phyloP scores from a whole-genome alignment of 2,329 filamentous ascomycete genomes.

The Trichoderma lentiforme region DNA sequence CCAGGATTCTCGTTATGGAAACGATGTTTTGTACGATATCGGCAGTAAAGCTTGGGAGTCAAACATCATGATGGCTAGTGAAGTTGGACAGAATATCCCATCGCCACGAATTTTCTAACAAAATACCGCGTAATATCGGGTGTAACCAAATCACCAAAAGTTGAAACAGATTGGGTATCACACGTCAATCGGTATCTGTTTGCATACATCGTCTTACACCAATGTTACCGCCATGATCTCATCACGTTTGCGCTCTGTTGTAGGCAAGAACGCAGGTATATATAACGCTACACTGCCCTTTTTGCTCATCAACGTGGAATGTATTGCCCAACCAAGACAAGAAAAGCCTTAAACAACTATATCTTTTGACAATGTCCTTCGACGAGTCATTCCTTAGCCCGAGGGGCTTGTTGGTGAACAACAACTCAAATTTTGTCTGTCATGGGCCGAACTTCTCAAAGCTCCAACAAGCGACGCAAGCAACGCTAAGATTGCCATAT shows the following conservation, averaged over 20 bases:
- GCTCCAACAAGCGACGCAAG: not conserved
- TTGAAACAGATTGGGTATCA: not conserved
- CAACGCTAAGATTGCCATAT: not conserved
- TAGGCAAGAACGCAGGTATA: not conserved
- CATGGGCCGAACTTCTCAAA: not conserved
- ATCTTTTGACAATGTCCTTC: not conserved
- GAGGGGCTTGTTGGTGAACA: not conserved
- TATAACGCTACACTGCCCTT: not conserved
- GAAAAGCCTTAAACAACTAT: not conserved
- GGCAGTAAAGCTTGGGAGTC: too few relatives aligned
- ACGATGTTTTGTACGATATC: too few relatives aligned
- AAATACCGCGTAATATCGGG: not conserved
- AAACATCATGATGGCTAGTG: too few relatives aligned
- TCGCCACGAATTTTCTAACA: not conserved
- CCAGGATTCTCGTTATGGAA: too few relatives aligned
- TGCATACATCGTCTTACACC: not conserved
- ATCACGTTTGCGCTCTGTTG: not conserved
- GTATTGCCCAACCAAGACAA: not conserved
- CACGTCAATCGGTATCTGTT: not conserved
- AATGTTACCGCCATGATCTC: not conserved
- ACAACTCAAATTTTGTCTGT: not conserved
- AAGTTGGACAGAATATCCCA: not conserved
- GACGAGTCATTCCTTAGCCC: not conserved
- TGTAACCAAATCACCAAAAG: not conserved
- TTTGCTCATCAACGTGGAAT: not conserved